These are phyloP conservation scores for Pleurotus tuber-regium DNA, from an alignment of 768 basidiomycete species.

Conservation along the genomic window DNA sequence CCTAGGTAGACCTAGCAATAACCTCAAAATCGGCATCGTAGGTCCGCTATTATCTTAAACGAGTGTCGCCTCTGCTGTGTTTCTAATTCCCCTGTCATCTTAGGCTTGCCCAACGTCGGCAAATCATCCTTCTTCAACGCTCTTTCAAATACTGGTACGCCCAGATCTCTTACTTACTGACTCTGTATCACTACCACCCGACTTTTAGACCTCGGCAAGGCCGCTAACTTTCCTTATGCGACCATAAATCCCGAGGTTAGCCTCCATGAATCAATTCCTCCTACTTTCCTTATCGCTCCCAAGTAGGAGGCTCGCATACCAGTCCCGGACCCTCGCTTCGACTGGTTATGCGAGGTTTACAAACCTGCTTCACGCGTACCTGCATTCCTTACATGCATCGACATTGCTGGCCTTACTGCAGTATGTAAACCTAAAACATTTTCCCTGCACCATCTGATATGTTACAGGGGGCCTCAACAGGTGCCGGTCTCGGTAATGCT, in stretches of 20 bases:
- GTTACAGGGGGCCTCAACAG: constrained; percentile 87
- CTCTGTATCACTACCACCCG: constrained; percentile 12
- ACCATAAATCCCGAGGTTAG: constrained; percentile 82
- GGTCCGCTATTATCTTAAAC: no score
- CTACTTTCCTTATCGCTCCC: constrained; percentile 4
- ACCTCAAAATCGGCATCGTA: constrained; percentile 98
- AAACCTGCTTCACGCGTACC: constrained; percentile 88
- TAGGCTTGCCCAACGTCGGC: constrained; percentile 94
- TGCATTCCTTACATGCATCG: constrained; percentile 95
- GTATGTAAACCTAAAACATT: constrained; percentile 38
- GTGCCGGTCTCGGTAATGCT: constrained; percentile 95
- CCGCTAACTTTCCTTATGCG: constrained; percentile 97
- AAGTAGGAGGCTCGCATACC: constrained; percentile 84
- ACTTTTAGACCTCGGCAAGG: constrained; percentile 76
- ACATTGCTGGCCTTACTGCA: constrained; percentile 96
- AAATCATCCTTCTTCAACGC: constrained; percentile 99
- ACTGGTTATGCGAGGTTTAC: constrained; percentile 90
- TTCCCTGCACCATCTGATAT: background rate
- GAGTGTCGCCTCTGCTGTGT: no score
- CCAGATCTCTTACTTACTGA: background rate
- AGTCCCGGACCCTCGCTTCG: constrained; percentile 91
- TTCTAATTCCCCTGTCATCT: constrained; percentile 27
- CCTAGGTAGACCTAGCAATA: constrained; percentile 92
- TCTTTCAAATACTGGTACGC: constrained; percentile 83
- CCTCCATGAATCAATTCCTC: constrained; percentile 2